These are phyloP conservation scores for Angophora floribunda DNA, from an alignment of 345 rosid species.

Conservation along the genomic window DNA sequence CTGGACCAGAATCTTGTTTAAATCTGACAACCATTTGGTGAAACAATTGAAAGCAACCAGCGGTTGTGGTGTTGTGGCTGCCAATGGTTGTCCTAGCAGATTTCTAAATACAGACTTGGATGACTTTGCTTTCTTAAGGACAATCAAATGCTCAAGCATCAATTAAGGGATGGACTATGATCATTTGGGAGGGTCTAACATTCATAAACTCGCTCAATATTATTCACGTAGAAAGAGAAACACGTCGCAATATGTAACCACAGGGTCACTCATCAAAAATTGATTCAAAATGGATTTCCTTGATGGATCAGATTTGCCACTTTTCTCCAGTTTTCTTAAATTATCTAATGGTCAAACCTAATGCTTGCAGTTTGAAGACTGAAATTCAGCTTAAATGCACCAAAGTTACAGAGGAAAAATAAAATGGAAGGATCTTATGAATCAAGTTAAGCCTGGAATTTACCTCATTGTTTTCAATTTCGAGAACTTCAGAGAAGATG, in stretches of 20 bases:
- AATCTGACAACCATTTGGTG: neutral
- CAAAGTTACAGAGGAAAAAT: neutral
- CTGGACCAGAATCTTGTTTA: neutral
- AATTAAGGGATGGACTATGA: neutral
- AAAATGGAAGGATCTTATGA: neutral
- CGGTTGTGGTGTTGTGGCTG: neutral
- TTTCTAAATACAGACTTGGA: neutral
- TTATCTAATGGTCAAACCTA: neutral
- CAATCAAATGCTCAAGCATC: neutral
- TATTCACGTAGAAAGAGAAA: neutral
- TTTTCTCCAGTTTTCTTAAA: neutral
- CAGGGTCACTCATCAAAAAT: neutral
- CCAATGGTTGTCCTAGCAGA: neutral
- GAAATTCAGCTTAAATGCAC: neutral
- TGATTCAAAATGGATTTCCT: neutral
- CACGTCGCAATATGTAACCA: neutral
- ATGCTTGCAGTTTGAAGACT: neutral
- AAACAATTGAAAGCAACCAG: neutral
- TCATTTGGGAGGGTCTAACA: neutral
- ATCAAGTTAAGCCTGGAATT: neutral
- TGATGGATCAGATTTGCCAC: neutral
- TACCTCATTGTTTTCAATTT: conserved; percentile 35
- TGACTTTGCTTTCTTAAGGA: neutral
- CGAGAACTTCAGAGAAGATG: conserved; percentile 27
- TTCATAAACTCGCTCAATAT: neutral